These are phyloP conservation scores for Lactifluus echinatus DNA, from an alignment of 768 basidiomycete species.

Conservation along the genomic window DNA sequence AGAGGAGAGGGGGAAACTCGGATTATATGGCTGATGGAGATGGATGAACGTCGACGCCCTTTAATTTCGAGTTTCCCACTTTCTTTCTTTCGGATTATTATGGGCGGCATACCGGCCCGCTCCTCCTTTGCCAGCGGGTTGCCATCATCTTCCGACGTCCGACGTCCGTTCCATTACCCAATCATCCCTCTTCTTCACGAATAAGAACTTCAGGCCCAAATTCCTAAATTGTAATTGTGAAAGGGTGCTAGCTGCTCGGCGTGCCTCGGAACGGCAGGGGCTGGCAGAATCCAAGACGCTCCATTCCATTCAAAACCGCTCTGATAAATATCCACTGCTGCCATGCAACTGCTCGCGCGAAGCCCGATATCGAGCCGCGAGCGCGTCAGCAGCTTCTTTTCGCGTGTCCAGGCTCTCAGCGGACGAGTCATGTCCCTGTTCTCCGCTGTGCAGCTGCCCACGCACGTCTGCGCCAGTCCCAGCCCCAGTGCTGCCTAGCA, in stretches of 20 bases:
- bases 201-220: too few species aligned
- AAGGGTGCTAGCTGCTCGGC: not conserved
- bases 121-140: too few species aligned
- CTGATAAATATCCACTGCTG: too few species aligned
- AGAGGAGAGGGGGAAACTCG: not conserved
- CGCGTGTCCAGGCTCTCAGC: slow-evolving; percentile 19
- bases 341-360: slow-evolving; percentile 10
- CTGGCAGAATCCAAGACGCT: too few species aligned
- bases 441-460: slow-evolving; percentile 1
- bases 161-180: too few species aligned
- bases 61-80: not conserved
- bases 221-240: too few species aligned
- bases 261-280: too few species aligned
- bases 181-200: too few species aligned
- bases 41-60: not conserved
- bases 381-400: slow-evolving; percentile 17
- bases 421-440: slow-evolving; percentile 8
- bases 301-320: not conserved
- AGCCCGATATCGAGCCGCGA: slow-evolving; percentile 16
- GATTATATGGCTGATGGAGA: not conserved
- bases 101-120: too few species aligned
- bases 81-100: not conserved
- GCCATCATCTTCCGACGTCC: too few species aligned
- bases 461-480: not conserved
- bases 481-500: not conserved